These are phyloP conservation scores for Penicillium oxalicum DNA, from an alignment of 2,329 filamentous ascomycete genomes.

Conservation along the genomic window DNA sequence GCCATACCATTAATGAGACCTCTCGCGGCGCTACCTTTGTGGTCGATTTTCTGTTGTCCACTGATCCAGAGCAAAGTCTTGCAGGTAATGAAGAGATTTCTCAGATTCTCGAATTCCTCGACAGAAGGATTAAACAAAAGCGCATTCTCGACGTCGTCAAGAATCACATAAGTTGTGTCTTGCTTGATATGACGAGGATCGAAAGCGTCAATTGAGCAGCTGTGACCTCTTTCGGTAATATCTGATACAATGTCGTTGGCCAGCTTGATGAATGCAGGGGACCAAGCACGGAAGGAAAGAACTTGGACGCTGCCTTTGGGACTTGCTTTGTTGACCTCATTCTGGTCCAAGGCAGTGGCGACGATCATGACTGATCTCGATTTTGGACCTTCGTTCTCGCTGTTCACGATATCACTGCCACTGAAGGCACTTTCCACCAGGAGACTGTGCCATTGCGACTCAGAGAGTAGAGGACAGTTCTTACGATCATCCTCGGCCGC, in stretches of 20 bases:
- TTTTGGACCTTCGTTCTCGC: neutral
- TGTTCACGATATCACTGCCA: neutral
- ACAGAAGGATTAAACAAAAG: neutral
- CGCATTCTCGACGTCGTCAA: neutral
- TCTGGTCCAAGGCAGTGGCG: neutral
- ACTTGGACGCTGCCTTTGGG: neutral
- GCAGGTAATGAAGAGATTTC: neutral
- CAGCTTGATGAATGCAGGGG: neutral
- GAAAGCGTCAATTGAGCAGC: neutral
- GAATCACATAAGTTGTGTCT: neutral
- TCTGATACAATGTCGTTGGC: neutral
- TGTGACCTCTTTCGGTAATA: neutral
- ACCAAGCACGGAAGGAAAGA: neutral
- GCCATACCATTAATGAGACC: conserved; percentile 2
- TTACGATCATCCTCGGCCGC: neutral
- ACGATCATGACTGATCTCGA: neutral
- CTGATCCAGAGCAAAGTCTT: conserved; percentile 1
- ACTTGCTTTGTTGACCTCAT: neutral
- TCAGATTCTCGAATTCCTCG: neutral
- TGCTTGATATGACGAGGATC: neutral
- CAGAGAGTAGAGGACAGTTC: neutral
- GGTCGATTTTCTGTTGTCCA: neutral
- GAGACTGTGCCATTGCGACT: neutral
- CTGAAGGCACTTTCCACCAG: neutral
- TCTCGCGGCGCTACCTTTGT: neutral